Base-by-base conservation (phyloP, 2,329 filamentous ascomycete genomes). In the Cordyceps tenuipes region DNA sequence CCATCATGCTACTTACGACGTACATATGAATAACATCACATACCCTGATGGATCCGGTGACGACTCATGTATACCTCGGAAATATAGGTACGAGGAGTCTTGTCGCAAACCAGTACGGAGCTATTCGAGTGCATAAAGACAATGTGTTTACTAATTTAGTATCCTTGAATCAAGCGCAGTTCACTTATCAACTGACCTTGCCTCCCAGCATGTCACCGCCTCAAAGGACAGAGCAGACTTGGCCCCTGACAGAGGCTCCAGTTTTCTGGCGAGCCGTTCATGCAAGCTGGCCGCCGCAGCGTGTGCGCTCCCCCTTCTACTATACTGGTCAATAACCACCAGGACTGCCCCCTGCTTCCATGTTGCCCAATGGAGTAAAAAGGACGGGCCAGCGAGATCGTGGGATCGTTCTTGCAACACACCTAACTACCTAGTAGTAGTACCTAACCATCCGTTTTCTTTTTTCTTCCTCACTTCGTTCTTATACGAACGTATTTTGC, bases 381-480 rank as follows among this genome's bases (percentile, higher is more conserved):
- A 21, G 46, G 23, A 58, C n/a, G 23, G 56, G n/a, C 39, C 57
- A 59, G 21, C 39, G 19, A 23, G 48, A 59, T 59, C 57, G 34
- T 26, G 48, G 39, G 57, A 59, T 59, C 57, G 47, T 39, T 17
- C 12, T 50, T 21, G 34, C 36, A 50, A 21, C 3, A n/a, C n/a
- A 10, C 43, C n/a, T 46, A 10, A n/a, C 43, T 19, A 6, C 17
- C 43, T 19, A 12, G 39, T n/a, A n/a, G 10, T 15, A n/a, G 15
- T n/a, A 4, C 41, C 41, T n/a, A 43, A 43, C 41, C 41, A 5
- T 17, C 41, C 10, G n/a, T 19, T 21, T 46, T 23, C 8, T 46
- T 46, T 46, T 9, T 15, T 57, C 43, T 51, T 44, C 21, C 19
- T 46, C 19, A 2, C 3, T 41, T 1, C 46, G 17, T 57, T 57